Conservation (phyloP, 305 asterid genomes). For the Fraxinus angustifolia region DNA sequence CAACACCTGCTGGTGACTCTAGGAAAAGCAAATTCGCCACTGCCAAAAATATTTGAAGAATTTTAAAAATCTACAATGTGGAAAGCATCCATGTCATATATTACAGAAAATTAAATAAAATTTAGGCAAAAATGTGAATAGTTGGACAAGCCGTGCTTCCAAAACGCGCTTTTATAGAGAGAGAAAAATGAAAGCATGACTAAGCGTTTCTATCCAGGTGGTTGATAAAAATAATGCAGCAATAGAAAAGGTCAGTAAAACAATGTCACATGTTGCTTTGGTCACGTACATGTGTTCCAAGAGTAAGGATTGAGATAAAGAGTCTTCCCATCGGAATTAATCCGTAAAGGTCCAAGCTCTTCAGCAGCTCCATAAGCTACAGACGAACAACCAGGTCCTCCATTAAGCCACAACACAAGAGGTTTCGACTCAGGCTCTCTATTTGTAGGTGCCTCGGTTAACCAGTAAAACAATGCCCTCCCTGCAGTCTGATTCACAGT, state of each 20-base stretch:
- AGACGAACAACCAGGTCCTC: constrained; percentile 99
- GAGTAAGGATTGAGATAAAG: constrained; percentile 71
- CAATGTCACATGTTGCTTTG: background rate
- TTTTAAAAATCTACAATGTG: background rate
- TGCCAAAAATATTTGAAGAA: constrained; percentile 32
- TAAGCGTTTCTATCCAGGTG: background rate
- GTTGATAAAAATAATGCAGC: background rate
- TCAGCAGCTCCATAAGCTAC: constrained; percentile 94
- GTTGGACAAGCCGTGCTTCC: background rate
- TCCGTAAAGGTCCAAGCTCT: constrained; percentile 88
- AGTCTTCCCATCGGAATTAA: constrained; percentile 73
- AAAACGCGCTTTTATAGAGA: background rate
- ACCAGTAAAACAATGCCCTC: constrained; percentile 89
- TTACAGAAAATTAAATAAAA: background rate
- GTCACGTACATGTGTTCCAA: constrained; percentile 81
- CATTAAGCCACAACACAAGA: constrained; percentile 90
- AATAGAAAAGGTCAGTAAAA: background rate
- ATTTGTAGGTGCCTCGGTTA: constrained; percentile 61
- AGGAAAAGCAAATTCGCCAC: constrained; percentile 86
- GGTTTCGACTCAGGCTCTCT: constrained; percentile 68
- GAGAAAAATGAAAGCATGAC: background rate
- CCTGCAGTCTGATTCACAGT: constrained; percentile 71
- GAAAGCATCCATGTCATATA: background rate
- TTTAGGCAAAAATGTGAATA: background rate
- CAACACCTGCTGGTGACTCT: constrained; percentile 95